These are phyloP conservation scores for Neopestalotiopsis rosae DNA, from an alignment of 2,329 filamentous ascomycete species.

Conservation along the genomic window DNA sequence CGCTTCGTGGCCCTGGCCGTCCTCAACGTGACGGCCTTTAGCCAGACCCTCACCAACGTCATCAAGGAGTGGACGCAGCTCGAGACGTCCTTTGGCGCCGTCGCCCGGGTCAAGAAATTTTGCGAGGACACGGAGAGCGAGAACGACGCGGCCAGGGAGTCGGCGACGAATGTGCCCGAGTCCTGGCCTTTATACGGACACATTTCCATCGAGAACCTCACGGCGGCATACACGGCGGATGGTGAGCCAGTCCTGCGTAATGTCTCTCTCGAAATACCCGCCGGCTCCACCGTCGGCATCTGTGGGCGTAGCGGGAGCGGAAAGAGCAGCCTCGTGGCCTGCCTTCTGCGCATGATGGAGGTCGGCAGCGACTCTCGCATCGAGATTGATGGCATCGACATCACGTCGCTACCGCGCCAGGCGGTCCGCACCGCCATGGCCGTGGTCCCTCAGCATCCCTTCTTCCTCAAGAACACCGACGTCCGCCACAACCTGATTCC, in stretches of 20 bases:
- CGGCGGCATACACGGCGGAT: constrained; percentile 1
- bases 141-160: not conserved
- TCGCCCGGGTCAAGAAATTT: constrained; percentile 18
- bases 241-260: constrained; percentile 14
- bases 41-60: constrained; percentile 31
- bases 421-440: constrained; percentile 20
- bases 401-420: not conserved
- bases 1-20: constrained; percentile 26
- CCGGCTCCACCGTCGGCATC: not conserved
- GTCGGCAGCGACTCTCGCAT: not conserved
- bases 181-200: constrained; percentile 10
- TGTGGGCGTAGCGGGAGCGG: constrained; percentile 14
- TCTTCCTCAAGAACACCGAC: constrained; percentile 22
- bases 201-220: not conserved
- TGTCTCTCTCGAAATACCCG: constrained; percentile 15
- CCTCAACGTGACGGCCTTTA: constrained; percentile 15
- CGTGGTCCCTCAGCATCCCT: constrained; percentile 24
- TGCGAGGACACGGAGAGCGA: constrained; percentile 1
- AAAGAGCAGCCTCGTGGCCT: constrained; percentile 4
- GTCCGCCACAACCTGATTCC: constrained; percentile 22
- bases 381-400: constrained; percentile 22
- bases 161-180: constrained; percentile 3
- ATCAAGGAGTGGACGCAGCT: constrained; percentile 16
- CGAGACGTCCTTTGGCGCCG: constrained; percentile 19
- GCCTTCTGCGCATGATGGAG: constrained; percentile 9